These are phyloP conservation scores for Dendrobium huoshanense DNA, from an alignment of 106 monocot species.

Conservation along the genomic window DNA sequence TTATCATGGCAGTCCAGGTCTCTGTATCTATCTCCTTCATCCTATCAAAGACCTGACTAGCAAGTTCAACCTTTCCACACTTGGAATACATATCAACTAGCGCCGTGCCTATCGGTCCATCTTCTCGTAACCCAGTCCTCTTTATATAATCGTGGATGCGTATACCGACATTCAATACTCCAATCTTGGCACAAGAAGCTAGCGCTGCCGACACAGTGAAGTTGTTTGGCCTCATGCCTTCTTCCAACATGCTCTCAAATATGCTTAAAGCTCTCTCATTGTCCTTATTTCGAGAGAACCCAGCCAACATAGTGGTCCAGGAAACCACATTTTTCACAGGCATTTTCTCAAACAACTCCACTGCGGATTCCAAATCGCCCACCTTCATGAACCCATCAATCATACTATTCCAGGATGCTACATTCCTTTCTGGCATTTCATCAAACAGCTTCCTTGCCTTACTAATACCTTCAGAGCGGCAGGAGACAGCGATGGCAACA, in stretches of 20 bases:
- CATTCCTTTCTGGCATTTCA: conserved; percentile 16
- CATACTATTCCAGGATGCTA: conserved; percentile 34
- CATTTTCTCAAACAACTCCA: conserved; percentile 25
- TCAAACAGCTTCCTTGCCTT: conserved; percentile 17
- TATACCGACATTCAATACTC: conserved; percentile 19
- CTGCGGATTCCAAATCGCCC: conserved; percentile 15
- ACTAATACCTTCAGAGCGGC: background rate
- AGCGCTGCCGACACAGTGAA: conserved; percentile 18
- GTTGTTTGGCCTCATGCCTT: conserved; percentile 20
- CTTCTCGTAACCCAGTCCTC: conserved; percentile 7
- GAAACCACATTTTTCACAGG: conserved; percentile 31
- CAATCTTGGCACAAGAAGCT: conserved; percentile 23
- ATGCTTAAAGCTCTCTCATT: conserved; percentile 7
- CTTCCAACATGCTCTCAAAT: conserved; percentile 25
- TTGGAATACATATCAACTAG: conserved; percentile 37
- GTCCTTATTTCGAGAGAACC: conserved; percentile 11
- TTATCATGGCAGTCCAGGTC: conserved; percentile 40
- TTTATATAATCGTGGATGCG: conserved; percentile 19
- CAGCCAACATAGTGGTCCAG: conserved; percentile 29
- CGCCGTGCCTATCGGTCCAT: conserved; percentile 21
- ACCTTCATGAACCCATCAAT: conserved; percentile 23
- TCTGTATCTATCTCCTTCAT: conserved; percentile 21
- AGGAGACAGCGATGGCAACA: conserved; percentile 17
- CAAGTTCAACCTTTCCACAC: conserved; percentile 28
- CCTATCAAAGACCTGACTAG: conserved; percentile 19